A percentile compares a stretch with the other conserved stretches of the same genome.
phyloP scores from a whole-genome alignment of 1,284 basidiomycete genomes.

The Gomphus bonarii region DNA sequence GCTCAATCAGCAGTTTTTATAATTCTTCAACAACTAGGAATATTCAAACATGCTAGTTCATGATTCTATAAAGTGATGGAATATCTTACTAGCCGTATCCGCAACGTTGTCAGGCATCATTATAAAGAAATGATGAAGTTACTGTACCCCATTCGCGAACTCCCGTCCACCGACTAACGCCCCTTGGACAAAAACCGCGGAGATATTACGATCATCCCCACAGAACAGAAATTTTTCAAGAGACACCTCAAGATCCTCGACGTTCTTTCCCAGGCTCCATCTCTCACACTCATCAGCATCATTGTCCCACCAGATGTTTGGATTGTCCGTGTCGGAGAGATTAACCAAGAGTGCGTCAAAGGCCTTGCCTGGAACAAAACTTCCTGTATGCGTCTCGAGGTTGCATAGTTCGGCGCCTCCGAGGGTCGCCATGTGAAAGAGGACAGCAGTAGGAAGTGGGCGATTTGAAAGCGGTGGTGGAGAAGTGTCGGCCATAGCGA shows the following conservation, averaged over 20 bases:
- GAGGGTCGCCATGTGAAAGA: conserved; percentile 85
- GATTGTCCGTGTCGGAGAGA: conserved; percentile 42
- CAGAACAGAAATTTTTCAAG: conserved; percentile 72
- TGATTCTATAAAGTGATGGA: too few species aligned
- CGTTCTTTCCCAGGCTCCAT: not conserved
- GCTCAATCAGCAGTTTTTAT: too few species aligned
- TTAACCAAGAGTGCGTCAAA: conserved; percentile 83
- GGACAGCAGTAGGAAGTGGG: conserved; percentile 64
- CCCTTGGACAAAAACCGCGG: conserved; percentile 79
- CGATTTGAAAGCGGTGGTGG: conserved; percentile 39
- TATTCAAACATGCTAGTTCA: too few species aligned
- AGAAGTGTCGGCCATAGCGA: not conserved
- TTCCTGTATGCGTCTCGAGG: conserved; percentile 65
- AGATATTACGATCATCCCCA: conserved; percentile 85
- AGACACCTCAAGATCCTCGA: conserved; percentile 33
- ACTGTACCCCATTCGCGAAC: not conserved
- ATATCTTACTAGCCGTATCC: too few species aligned
- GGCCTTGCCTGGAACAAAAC: conserved; percentile 71
- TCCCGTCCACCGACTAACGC: conserved; percentile 56
- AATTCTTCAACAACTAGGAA: too few species aligned
- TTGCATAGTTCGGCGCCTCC: conserved; percentile 85
- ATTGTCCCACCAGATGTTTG: conserved; percentile 48
- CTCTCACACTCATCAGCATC: conserved; percentile 16
- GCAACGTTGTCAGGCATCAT: not conserved
- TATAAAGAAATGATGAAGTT: not conserved